Conservation (phyloP, 2,329 filamentous ascomycete genomes). For the Plectosphaerella cucumerina region DNA sequence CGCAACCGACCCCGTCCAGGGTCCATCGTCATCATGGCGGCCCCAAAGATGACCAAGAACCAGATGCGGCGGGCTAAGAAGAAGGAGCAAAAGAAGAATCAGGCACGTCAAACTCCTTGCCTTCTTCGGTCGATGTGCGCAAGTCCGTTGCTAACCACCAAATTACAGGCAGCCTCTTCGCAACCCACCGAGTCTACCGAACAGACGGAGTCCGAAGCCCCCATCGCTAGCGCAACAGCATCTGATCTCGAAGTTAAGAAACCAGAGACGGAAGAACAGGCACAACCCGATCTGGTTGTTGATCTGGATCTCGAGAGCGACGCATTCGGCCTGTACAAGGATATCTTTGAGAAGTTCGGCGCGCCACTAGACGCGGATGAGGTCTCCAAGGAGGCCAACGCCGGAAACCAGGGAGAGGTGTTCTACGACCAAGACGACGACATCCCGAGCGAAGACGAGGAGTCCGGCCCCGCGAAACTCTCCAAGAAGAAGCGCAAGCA, state of each 20-base stretch:
- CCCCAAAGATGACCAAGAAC: conserved; percentile 83
- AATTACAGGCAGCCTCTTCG: neutral
- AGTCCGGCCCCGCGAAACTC: conserved; percentile 62
- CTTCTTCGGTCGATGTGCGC: too few species aligned
- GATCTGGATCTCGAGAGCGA: conserved; percentile 69
- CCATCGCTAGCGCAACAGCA: conserved; percentile 13
- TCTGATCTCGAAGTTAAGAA: conserved; percentile 14
- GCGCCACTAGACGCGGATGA: conserved; percentile 59
- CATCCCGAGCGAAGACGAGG: conserved; percentile 80
- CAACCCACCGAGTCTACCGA: conserved; percentile 12
- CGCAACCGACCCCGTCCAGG: conserved; percentile 13
- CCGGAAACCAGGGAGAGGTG: conserved; percentile 76
- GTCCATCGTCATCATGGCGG: conserved; percentile 46
- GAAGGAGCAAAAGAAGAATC: conserved; percentile 79
- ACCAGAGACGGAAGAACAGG: conserved; percentile 17
- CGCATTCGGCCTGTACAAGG: conserved; percentile 77
- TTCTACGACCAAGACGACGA: conserved; percentile 81
- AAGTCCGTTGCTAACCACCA: neutral
- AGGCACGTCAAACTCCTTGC: conserved; percentile 28
- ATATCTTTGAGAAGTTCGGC: conserved; percentile 77
- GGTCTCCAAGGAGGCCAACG: conserved; percentile 59
- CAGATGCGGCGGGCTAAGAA: conserved; percentile 89
- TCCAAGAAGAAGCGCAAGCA: conserved; percentile 96
- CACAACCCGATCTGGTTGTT: conserved; percentile 30
- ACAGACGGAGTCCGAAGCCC: conserved; percentile 14